These are phyloP conservation scores for Apiospora sp. DNA, from an alignment of 2,329 filamentous ascomycete species.

Conservation along the genomic window DNA sequence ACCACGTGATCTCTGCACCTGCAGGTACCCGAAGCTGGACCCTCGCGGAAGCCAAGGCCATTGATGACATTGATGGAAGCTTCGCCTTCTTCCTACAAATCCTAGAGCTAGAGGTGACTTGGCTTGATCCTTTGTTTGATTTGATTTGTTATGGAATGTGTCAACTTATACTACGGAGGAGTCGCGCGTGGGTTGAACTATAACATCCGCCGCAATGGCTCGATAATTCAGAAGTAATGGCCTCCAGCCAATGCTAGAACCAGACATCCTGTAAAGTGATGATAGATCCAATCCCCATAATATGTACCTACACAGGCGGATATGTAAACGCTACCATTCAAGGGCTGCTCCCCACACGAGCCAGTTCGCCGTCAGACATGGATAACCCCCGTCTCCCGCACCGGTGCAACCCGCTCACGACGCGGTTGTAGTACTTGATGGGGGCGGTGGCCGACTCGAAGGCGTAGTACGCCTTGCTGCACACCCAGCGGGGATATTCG, in stretches of 20 bases:
- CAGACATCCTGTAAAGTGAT: background rate
- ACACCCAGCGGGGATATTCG: slow-evolving; percentile 14
- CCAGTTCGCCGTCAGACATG: slow-evolving; percentile 3
- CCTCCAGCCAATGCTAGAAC: background rate
- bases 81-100: background rate
- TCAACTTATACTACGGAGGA: background rate
- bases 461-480: slow-evolving; percentile 17
- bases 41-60: background rate
- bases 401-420: slow-evolving; percentile 8
- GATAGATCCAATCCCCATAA: background rate
- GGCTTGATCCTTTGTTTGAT: background rate
- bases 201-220: background rate
- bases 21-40: background rate
- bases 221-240: background rate
- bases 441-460: slow-evolving; percentile 13
- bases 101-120: background rate
- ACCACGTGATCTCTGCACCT: slow-evolving; percentile 19
- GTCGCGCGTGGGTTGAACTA: background rate
- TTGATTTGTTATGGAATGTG: background rate
- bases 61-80: background rate
- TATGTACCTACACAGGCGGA: background rate
- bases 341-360: slow-evolving; percentile 12
- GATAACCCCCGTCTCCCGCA: slow-evolving; percentile 8
- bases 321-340: background rate
- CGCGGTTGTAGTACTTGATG: slow-evolving; percentile 21